phyloP scores from a whole-genome alignment of 352 stramenopile species.

The Globisporangium parvum region DNA sequence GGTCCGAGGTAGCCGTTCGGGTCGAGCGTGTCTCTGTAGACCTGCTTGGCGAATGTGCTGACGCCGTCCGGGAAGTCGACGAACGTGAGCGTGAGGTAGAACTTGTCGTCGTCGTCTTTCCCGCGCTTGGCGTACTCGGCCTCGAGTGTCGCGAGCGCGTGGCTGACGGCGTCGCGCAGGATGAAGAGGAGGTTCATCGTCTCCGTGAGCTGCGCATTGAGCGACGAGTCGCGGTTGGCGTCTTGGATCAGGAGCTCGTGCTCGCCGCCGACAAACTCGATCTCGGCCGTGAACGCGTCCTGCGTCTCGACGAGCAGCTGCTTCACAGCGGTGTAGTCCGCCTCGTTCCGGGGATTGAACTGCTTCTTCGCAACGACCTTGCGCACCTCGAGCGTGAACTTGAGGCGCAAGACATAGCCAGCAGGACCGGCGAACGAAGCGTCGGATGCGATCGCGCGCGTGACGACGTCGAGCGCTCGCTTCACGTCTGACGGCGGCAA shows the following conservation, averaged over 20 bases:
- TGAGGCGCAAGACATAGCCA: neutral
- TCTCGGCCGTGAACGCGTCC: neutral
- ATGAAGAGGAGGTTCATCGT: slow-evolving; percentile 1
- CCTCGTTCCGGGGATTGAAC: neutral
- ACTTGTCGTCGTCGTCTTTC: slow-evolving; percentile 1
- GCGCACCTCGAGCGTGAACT: neutral
- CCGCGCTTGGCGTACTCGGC: neutral
- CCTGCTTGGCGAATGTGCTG: neutral
- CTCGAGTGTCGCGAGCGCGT: neutral
- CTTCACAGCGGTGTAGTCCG: neutral
- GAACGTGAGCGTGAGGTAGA: neutral
- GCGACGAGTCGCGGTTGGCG: neutral
- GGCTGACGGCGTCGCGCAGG: neutral
- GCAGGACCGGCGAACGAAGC: neutral
- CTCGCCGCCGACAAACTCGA: neutral
- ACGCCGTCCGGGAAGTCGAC: neutral
- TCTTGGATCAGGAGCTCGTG: neutral
- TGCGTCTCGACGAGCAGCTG: neutral
- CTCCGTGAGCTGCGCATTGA: neutral
- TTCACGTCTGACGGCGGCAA: neutral
- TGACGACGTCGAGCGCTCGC: neutral
- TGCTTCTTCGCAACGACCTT: neutral
- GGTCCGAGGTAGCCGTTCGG: neutral
- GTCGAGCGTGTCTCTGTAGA: neutral
- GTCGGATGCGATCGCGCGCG: neutral